Conservation (phyloP, 1,284 basidiomycete species). For the Puccinia sorghi region DNA sequence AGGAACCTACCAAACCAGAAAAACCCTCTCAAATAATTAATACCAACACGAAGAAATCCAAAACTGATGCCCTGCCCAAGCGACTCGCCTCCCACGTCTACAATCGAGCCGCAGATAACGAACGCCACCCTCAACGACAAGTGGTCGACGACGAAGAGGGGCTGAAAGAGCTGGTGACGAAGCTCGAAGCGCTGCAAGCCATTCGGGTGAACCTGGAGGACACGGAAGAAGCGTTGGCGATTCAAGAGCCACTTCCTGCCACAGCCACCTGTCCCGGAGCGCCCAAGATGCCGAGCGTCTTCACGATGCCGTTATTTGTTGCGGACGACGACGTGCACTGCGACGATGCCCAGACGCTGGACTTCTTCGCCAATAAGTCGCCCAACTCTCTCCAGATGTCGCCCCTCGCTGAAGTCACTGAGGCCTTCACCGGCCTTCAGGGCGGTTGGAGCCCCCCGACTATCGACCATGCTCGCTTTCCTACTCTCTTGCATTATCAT, state of each 20-base stretch:
- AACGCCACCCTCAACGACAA: not conserved
- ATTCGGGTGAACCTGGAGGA: not conserved
- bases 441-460: conserved; percentile 48
- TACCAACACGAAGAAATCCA: not conserved
- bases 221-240: not conserved
- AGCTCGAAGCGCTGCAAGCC: conserved; percentile 25
- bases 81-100: conserved; percentile 1
- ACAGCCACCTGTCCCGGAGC: conserved; percentile 35
- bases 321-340: conserved; percentile 17
- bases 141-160: not conserved
- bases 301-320: conserved; percentile 34
- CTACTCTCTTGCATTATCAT: not conserved
- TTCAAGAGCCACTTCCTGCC: conserved; percentile 28
- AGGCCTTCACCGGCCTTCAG: conserved; percentile 44
- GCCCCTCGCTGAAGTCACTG: conserved; percentile 45
- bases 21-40: not conserved
- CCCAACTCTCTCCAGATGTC: conserved; percentile 20
- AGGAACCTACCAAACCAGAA: not conserved
- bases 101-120: not conserved
- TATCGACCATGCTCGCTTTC: not conserved
- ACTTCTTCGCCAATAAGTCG: not conserved
- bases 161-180: conserved; percentile 2
- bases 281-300: conserved; percentile 14
- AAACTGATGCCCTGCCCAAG: not conserved
- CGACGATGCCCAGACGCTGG: conserved; percentile 10